phyloP scores from a whole-genome alignment of 129 eudicot species.

The Tanacetum coccineum region DNA sequence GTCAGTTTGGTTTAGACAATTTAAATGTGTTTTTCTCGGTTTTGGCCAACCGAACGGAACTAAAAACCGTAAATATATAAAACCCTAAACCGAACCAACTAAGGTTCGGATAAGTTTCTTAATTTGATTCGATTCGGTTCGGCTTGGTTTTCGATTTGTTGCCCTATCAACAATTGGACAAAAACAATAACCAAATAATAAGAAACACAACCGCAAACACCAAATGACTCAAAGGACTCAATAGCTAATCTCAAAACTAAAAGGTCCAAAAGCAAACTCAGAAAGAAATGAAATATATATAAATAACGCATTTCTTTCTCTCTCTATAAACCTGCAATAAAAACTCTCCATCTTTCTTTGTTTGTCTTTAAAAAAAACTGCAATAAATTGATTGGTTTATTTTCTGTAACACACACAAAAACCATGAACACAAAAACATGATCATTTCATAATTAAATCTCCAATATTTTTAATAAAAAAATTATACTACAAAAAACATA shows the following conservation, averaged over 20 bases:
- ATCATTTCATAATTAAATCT: too few relatives aligned
- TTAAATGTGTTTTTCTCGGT: too few relatives aligned
- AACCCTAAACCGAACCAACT: too few relatives aligned
- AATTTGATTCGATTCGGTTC: too few relatives aligned
- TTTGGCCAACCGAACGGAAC: too few relatives aligned
- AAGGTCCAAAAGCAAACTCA: not conserved
- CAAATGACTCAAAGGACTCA: not conserved
- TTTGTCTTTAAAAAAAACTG: constrained; percentile 15
- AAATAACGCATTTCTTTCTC: constrained; percentile 24
- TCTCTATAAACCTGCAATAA: constrained; percentile 34
- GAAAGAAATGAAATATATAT: constrained; percentile 6
- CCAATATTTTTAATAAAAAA: not conserved
- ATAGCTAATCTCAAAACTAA: not conserved
- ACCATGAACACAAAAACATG: not conserved
- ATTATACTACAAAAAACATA: not conserved
- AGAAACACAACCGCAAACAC: too few relatives aligned
- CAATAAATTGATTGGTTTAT: constrained; percentile 18
- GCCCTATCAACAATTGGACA: too few relatives aligned
- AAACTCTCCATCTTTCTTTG: constrained; percentile 20
- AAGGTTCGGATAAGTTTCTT: too few relatives aligned
- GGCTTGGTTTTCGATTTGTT: too few relatives aligned
- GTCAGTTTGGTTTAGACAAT: too few relatives aligned
- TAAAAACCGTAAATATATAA: too few relatives aligned
- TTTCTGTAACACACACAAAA: constrained; percentile 17
- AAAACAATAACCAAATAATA: too few relatives aligned